Conservation (phyloP, 805 yeast species). For the Saccharomycopsis oosterbeekiorum region DNA sequence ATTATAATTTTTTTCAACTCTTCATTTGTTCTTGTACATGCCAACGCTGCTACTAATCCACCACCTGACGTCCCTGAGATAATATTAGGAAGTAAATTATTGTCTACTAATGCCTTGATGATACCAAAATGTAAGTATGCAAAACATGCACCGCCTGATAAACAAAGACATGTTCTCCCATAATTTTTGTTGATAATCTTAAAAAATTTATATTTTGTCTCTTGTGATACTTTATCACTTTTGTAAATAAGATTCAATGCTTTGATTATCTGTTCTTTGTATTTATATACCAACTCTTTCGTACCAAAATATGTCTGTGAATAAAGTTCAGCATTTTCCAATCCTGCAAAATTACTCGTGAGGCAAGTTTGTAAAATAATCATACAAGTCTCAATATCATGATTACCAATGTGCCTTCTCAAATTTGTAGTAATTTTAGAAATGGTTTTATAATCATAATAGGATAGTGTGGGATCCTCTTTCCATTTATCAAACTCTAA, state of each 20-base stretch:
- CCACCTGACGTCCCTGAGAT: conserved; percentile 79
- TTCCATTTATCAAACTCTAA: conserved; percentile 60
- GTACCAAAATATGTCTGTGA: conserved; percentile 73
- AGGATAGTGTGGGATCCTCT: conserved; percentile 46
- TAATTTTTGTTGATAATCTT: conserved; percentile 49
- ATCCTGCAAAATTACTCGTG: conserved; percentile 69
- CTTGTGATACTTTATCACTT: conserved; percentile 29
- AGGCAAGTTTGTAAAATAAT: conserved; percentile 54
- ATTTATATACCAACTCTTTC: conserved; percentile 45
- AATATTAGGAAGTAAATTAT: conserved; percentile 55
- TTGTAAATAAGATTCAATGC: conserved; percentile 37
- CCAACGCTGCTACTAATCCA: conserved; percentile 64
- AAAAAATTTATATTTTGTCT: conserved; percentile 43
- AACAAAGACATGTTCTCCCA: conserved; percentile 63
- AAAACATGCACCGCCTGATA: conserved; percentile 75
- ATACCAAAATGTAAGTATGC: conserved; percentile 73
- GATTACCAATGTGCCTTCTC: neutral
- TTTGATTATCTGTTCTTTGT: conserved; percentile 41
- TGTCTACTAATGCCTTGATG: conserved; percentile 58
- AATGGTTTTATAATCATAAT: conserved; percentile 59
- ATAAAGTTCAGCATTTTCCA: conserved; percentile 60
- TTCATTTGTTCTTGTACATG: conserved; percentile 58
- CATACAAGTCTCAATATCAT: conserved; percentile 37
- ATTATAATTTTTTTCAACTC: conserved; percentile 47
- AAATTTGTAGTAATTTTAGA: conserved; percentile 29